phyloP scores from a whole-genome alignment of 2,329 filamentous ascomycete genomes.

The Neofusicoccum cordaticola region DNA sequence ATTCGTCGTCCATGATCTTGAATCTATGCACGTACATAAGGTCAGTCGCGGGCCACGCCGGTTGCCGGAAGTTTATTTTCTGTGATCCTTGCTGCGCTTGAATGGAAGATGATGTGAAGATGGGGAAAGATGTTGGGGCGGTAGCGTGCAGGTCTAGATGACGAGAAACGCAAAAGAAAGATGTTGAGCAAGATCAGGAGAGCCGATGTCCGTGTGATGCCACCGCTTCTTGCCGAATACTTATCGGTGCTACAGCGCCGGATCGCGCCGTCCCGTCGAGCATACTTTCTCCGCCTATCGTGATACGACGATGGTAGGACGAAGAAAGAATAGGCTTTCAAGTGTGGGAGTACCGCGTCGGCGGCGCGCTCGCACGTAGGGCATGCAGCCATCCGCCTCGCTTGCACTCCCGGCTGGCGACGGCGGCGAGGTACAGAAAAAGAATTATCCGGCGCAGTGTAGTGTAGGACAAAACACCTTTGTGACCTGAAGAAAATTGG shows the following conservation, averaged over 20 bases:
- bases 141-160: background rate
- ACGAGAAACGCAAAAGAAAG: background rate
- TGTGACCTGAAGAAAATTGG: background rate
- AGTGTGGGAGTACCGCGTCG: background rate
- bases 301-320: background rate
- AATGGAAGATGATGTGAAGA: too few species aligned
- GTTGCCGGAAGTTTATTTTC: background rate
- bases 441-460: background rate
- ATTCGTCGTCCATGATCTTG: constrained; percentile 83
- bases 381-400: background rate
- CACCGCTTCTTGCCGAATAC: background rate
- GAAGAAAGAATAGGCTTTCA: background rate
- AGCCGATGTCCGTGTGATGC: background rate
- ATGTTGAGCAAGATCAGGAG: background rate
- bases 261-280: background rate
- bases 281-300: background rate
- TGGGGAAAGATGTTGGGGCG: background rate
- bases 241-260: background rate
- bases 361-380: background rate
- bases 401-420: background rate
- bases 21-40: constrained; percentile 50
- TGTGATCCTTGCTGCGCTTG: too few species aligned
- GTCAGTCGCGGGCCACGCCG: background rate
- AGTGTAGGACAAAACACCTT: background rate
- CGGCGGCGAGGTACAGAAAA: background rate